These are phyloP conservation scores for Platismatia glauca DNA, from an alignment of 495 filamentous ascomycete genomes.

Conservation along the genomic window DNA sequence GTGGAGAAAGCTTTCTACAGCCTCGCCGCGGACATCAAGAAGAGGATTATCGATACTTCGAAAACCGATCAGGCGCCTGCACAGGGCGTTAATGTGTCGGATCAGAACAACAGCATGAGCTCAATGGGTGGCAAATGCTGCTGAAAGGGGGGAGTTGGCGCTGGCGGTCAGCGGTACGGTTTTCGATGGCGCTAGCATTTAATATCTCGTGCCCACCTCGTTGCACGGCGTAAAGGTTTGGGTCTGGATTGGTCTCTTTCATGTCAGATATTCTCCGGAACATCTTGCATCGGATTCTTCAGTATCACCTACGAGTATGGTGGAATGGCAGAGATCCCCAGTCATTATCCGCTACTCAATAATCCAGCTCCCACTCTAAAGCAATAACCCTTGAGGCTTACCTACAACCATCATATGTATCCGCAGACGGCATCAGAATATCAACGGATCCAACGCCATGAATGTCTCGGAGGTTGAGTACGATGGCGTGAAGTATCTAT, in stretches of 20 bases:
- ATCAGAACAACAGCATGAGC: conserved; percentile 48
- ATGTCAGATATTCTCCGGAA: conserved; percentile 12
- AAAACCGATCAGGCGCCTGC: conserved; percentile 60
- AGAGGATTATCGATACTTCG: conserved; percentile 77
- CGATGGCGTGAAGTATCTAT: too few relatives aligned
- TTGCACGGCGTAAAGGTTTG: conserved; percentile 12
- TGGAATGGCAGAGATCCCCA: background rate
- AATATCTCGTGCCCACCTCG: conserved; percentile 6
- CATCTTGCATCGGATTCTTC: conserved; percentile 4
- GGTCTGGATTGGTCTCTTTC: conserved; percentile 3
- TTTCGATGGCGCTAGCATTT: background rate
- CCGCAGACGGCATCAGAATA: background rate
- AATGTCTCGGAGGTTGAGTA: too few relatives aligned
- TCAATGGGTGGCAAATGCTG: conserved; percentile 77
- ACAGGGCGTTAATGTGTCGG: conserved; percentile 66
- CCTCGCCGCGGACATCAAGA: conserved; percentile 96
- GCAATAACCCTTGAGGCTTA: background rate
- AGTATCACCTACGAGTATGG: background rate
- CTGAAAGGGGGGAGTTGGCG: conserved; percentile 33
- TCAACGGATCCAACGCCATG: too few relatives aligned
- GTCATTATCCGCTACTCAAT: background rate
- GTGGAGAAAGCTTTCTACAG: conserved; percentile 98
- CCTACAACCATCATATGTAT: background rate
- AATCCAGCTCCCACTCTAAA: background rate
- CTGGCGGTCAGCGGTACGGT: background rate